Conservation (phyloP, 2,329 filamentous ascomycete species). For the Ascochyta pisi region DNA sequence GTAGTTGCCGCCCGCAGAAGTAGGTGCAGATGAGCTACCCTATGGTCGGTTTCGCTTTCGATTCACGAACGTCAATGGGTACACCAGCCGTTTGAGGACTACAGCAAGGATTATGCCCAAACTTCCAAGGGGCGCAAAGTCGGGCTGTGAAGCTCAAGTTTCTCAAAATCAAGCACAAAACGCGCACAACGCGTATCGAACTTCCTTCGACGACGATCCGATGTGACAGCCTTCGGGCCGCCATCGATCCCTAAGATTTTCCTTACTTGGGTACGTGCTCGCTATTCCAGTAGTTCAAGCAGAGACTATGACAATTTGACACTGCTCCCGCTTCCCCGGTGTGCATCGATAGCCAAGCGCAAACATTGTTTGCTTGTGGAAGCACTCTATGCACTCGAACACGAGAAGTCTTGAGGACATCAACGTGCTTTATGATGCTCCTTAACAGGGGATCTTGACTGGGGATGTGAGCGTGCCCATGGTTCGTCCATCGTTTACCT, state of each 20-base stretch:
- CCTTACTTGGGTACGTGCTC: background rate
- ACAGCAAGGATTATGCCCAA: background rate
- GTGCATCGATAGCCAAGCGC: background rate
- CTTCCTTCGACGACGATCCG: background rate
- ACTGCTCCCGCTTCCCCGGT: conserved; percentile 10
- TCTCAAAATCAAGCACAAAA: background rate
- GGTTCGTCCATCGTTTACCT: background rate
- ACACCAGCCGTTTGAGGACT: background rate
- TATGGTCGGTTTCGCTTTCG: background rate
- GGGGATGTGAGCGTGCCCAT: background rate
- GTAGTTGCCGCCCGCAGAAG: background rate
- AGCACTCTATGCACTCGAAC: background rate
- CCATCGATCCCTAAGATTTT: background rate
- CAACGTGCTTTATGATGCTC: background rate
- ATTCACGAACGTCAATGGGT: background rate
- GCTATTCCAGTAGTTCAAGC: background rate
- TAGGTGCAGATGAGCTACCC: background rate
- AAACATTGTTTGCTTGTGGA: background rate
- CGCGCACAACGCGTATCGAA: background rate
- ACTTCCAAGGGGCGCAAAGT: background rate
- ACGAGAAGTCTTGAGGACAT: background rate
- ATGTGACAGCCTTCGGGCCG: background rate
- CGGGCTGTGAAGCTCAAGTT: background rate
- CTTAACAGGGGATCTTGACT: background rate
- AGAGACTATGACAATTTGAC: conserved; percentile 2